A percentile compares a stretch with the other conserved stretches of the same genome.
These are phyloP conservation scores for Cryomyces minteri DNA, from an alignment of 495 filamentous ascomycete genomes.

Conservation along the genomic window DNA sequence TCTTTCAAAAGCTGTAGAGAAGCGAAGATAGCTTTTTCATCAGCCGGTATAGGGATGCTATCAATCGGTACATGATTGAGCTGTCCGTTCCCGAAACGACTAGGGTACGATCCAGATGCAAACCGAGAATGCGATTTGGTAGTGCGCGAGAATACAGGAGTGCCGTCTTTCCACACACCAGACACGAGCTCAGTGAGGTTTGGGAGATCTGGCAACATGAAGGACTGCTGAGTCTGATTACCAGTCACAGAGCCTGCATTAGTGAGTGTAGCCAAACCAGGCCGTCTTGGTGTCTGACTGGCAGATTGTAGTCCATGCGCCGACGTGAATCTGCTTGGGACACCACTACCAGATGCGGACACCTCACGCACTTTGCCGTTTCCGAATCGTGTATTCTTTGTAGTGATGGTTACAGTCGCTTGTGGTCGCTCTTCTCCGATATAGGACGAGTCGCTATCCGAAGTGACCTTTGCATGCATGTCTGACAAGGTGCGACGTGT, in stretches of 20 bases:
- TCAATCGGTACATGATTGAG: constrained; percentile 29
- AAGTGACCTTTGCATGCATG: constrained; percentile 35
- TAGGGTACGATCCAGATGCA: constrained; percentile 19
- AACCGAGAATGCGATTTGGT: constrained; percentile 37
- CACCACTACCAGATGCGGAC: constrained; percentile 14
- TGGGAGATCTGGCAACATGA: constrained; percentile 47
- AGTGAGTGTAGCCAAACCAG: constrained; percentile 9
- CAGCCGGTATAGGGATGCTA: constrained; percentile 44
- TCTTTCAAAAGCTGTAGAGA: constrained; percentile 48
- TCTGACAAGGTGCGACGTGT: constrained; percentile 28
- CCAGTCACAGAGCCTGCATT: constrained; percentile 1
- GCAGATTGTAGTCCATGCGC: background rate
- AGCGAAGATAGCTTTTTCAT: constrained; percentile 52
- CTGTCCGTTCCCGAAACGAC: constrained; percentile 1
- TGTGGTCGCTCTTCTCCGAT: constrained; percentile 28
- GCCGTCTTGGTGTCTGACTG: constrained; percentile 1
- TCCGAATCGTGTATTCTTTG: constrained; percentile 38
- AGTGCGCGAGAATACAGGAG: constrained; percentile 38
- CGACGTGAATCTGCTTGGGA: constrained; percentile 8
- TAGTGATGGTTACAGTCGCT: constrained; percentile 25
- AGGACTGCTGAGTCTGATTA: constrained; percentile 30
- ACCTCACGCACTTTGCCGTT: constrained; percentile 26
- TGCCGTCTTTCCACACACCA: constrained; percentile 46
- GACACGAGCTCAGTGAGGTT: constrained; percentile 57
- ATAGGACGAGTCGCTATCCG: constrained; percentile 17